Percentiles rank a stretch among this genome's conserved stretches.
phyloP scores from a whole-genome alignment of 495 filamentous ascomycete genomes.

The Filosporella fistucella region DNA sequence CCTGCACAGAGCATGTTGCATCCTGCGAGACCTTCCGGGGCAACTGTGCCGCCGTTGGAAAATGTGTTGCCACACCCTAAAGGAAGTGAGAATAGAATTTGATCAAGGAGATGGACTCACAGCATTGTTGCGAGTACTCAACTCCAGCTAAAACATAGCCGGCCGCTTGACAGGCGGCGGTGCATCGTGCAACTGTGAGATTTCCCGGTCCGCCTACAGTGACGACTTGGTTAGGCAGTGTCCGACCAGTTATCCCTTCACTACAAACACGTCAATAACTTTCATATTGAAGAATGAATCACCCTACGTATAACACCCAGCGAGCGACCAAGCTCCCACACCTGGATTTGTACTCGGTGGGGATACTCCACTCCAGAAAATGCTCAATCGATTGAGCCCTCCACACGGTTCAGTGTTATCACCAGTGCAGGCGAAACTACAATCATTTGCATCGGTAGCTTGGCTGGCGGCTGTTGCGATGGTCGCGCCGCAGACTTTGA shows the following conservation, averaged over 20 bases:
- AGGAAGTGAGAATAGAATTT: neutral
- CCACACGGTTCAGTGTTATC: conserved; percentile 37
- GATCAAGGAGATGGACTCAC: neutral
- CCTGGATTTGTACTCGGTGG: conserved; percentile 19
- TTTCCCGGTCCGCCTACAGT: conserved; percentile 10
- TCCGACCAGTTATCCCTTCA: conserved; percentile 9
- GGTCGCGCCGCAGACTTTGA: conserved; percentile 38
- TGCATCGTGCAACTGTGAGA: conserved; percentile 34
- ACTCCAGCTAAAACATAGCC: conserved; percentile 46
- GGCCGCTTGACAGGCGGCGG: conserved; percentile 34
- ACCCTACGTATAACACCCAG: conserved; percentile 26
- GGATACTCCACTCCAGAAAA: conserved; percentile 25
- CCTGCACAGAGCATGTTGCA: conserved; percentile 9
- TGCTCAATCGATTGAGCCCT: conserved; percentile 28
- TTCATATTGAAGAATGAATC: no score
- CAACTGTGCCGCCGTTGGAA: neutral
- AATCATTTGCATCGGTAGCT: conserved; percentile 31
- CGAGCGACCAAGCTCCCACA: conserved; percentile 13
- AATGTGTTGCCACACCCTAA: neutral
- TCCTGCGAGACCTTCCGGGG: neutral
- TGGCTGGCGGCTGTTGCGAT: conserved; percentile 27
- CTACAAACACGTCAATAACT: no score
- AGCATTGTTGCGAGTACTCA: conserved; percentile 39
- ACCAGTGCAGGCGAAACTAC: conserved; percentile 39
- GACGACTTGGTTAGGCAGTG: neutral